Evolutionary conservation across 306 rosid species (phyloP).

Genomic region (Casuarina glauca): DNA sequence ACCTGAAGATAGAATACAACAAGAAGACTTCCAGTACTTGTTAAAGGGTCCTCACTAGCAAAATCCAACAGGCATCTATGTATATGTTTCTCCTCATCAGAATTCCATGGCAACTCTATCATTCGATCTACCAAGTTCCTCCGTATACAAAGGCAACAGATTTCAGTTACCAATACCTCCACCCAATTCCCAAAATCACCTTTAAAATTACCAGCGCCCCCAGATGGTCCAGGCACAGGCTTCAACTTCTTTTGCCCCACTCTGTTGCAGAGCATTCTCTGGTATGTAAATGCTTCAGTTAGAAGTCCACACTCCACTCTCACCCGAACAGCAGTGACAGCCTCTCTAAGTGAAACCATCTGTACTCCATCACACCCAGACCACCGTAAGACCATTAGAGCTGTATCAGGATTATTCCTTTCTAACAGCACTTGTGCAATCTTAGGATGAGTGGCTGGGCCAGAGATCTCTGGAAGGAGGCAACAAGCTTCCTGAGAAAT

Average conservation of each 20-base stretch:
- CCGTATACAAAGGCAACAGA: conserved; percentile 92
- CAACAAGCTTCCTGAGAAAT: conserved; percentile 80
- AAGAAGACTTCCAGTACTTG: conserved; percentile 83
- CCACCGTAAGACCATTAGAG: conserved; percentile 92
- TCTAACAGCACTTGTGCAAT: conserved; percentile 91
- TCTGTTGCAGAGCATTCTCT: conserved; percentile 72
- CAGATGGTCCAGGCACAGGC: conserved; percentile 48
- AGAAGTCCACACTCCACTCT: conserved; percentile 95
- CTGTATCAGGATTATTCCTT: conserved; percentile 82
- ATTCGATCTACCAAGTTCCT: conserved; percentile 85
- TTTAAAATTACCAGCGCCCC: conserved; percentile 40
- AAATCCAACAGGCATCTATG: conserved; percentile 82
- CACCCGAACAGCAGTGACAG: conserved; percentile 93
- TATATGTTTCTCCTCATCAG: conserved; percentile 85
- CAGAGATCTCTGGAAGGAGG: conserved; percentile 88
- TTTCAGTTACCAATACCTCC: conserved; percentile 82
- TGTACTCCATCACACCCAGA: conserved; percentile 74
- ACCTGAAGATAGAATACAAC: conserved; percentile 96
- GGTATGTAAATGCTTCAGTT: conserved; percentile 92
- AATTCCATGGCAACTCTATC: conserved; percentile 94
- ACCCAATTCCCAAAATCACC: conserved; percentile 52
- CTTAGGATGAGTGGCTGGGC: conserved; percentile 86
- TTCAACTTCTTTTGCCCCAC: conserved; percentile 59
- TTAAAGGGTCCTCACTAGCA: conserved; percentile 62
- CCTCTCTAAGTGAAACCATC: conserved; percentile 74